A percentile compares a stretch with the other conserved stretches of the same genome.
Conservation (phyloP, 495 filamentous ascomycete genomes). For the Cryomyces antarcticus region DNA sequence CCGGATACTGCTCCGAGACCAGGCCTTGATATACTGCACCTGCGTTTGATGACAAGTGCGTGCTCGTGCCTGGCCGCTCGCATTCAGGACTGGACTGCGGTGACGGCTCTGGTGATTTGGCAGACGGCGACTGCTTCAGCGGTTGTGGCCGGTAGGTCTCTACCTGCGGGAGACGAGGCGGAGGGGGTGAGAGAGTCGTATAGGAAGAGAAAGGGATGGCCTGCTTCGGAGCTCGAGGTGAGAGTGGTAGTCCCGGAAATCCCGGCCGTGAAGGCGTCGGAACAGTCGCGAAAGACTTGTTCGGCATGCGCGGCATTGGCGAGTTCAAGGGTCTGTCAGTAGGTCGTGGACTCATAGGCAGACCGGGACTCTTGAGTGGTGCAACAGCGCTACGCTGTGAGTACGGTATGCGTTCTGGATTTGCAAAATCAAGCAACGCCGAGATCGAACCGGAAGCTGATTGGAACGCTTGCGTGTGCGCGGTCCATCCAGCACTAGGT, state of each 20-base stretch:
- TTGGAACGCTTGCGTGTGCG: no score
- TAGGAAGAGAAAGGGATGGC: slow-evolving; percentile 43
- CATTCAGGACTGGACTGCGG: slow-evolving; percentile 4
- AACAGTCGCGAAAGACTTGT: slow-evolving; percentile 36
- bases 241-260: slow-evolving; percentile 33
- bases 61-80: slow-evolving; percentile 3
- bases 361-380: slow-evolving; percentile 60
- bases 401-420: neutral
- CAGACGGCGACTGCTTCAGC: slow-evolving; percentile 1
- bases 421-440: neutral
- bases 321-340: slow-evolving; percentile 50
- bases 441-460: neutral
- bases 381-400: slow-evolving; percentile 21
- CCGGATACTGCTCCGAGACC: slow-evolving; percentile 64
- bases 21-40: slow-evolving; percentile 41
- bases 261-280: slow-evolving; percentile 38
- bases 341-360: slow-evolving; percentile 81
- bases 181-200: slow-evolving; percentile 36
- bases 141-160: slow-evolving; percentile 11
- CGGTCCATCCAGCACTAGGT: no score
- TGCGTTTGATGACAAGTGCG: slow-evolving; percentile 2
- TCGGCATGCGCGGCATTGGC: slow-evolving; percentile 44
- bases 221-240: slow-evolving; percentile 47
- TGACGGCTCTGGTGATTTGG: slow-evolving; percentile 3
- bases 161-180: slow-evolving; percentile 19